Evolutionary conservation across 2,329 filamentous ascomycete species (phyloP), one percentile per base, ranked within the genome.

Genomic region (Pleomassaria siparia): DNA sequence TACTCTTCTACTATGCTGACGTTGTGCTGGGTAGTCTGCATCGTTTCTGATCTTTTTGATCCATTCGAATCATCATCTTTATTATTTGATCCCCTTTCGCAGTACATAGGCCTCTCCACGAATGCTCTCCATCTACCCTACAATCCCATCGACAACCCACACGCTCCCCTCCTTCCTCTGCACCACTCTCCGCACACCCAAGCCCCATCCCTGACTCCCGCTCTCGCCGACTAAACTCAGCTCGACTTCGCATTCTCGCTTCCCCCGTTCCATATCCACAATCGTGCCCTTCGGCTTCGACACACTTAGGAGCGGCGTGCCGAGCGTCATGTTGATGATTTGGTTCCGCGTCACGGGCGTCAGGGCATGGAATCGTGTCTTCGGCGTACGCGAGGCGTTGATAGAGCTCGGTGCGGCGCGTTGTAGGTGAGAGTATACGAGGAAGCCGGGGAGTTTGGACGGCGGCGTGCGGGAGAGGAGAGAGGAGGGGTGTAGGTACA

Each of bases 271-370:
- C 55, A 80, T 74, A 12, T 73, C 73, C 30, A 73, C 74, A 51
- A 88, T 81, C 76, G 94, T 91, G 59, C 94, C 94, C 65, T 96
- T 85, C 1, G 94, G 92, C 75, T 97, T 97, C 3, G 90, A 89
- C 57, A 92, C 91, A 29, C 82, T 82, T 18, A 97, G 70, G 44
- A 99, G 74, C 40, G 91, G 89, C 11, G 94, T 97, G 0, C 88
- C 89, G 66, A 90, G 87, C 4, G 91, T 89, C 45, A 97, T 76
- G 1, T 83, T 84, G 3, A 88, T 83, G 5, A 99, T 79, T 67
- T 95, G 88, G 2, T 81, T 80, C 1, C 84, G 87, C 13, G 84
- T 88, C 6, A 95, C 77, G 22, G 91, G 83, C 2, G 91, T 92
- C 16, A 99, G 79, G 3, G 92, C 82, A 65, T 92, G 88, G 88